These are phyloP conservation scores for Spergularia bocconei DNA, from an alignment of 148 eudicot genomes.

Conservation along the genomic window DNA sequence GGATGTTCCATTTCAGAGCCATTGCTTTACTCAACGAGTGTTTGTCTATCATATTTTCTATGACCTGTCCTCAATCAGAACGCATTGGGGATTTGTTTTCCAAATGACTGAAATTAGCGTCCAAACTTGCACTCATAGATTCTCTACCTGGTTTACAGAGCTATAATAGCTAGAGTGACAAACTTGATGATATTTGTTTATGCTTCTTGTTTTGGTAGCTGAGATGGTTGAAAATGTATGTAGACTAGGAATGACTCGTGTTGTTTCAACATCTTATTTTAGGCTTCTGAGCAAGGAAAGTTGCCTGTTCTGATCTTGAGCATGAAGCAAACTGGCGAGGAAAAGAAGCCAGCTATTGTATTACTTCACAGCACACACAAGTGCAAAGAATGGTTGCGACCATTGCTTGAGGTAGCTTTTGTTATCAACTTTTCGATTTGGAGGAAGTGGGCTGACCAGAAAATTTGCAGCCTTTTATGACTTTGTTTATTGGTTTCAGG, in stretches of 20 bases:
- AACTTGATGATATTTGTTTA: neutral
- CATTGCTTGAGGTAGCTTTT: constrained; percentile 77
- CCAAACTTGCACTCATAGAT: neutral
- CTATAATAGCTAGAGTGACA: neutral
- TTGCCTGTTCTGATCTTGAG: constrained; percentile 81
- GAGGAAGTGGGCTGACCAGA: neutral
- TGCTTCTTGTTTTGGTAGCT: neutral
- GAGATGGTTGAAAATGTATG: neutral
- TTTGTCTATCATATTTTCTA: neutral
- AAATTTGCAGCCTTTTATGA: constrained; percentile 2
- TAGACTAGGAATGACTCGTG: neutral
- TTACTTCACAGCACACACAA: constrained; percentile 84
- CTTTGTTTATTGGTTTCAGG: constrained; percentile 40
- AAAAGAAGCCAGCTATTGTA: constrained; percentile 79
- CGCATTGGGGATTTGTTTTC: neutral
- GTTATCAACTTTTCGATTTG: neutral
- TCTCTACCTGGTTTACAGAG: too few species aligned
- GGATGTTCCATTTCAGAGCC: neutral
- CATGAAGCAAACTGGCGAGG: constrained; percentile 42
- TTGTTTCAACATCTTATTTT: constrained; percentile 15
- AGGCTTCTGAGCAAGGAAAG: constrained; percentile 91
- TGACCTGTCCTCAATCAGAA: neutral
- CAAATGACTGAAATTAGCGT: neutral
- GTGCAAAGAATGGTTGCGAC: constrained; percentile 93
- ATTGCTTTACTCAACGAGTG: neutral